Evolutionary conservation across 495 filamentous ascomycete genomes (phyloP).

Genomic region (Aspergillus homomorphus): DNA sequence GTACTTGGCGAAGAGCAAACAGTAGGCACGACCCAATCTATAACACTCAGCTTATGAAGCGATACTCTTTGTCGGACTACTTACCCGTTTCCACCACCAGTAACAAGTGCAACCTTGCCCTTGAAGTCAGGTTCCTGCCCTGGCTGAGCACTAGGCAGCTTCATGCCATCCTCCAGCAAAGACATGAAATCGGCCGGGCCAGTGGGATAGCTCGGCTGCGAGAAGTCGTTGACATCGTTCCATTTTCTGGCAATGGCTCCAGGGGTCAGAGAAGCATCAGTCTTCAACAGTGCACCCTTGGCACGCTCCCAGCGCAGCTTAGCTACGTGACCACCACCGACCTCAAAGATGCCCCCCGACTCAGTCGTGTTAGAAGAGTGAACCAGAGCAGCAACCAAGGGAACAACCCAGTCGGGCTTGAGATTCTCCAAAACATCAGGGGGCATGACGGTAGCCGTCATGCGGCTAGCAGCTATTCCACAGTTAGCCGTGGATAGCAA

Average conservation of each 20-base stretch:
- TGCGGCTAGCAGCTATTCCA: constrained; percentile 73
- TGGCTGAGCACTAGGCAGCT: constrained; percentile 67
- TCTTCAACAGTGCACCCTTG: constrained; percentile 85
- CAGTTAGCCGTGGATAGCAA: constrained; percentile 5
- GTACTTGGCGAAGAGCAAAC: constrained; percentile 82
- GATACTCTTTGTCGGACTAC: constrained; percentile 11
- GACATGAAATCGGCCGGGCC: constrained; percentile 89
- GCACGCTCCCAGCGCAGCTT: constrained; percentile 96
- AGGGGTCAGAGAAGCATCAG: constrained; percentile 83
- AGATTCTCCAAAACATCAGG: constrained; percentile 84
- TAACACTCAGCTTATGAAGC: constrained; percentile 10
- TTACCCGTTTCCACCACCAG: constrained; percentile 84
- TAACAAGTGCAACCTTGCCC: constrained; percentile 87
- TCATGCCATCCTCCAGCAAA: constrained; percentile 80
- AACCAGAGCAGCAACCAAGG: constrained; percentile 82
- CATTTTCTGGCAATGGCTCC: constrained; percentile 85
- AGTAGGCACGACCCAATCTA: constrained; percentile 89
- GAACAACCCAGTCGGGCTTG: constrained; percentile 95
- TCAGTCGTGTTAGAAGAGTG: constrained; percentile 86
- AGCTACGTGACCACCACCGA: constrained; percentile 87
- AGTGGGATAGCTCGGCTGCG: constrained; percentile 73
- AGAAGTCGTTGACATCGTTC: constrained; percentile 85
- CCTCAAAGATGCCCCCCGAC: constrained; percentile 88
- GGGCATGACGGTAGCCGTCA: constrained; percentile 98
- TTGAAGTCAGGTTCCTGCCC: constrained; percentile 83